phyloP scores from a whole-genome alignment of 305 asterid species.

The Fraxinus latifolia region DNA sequence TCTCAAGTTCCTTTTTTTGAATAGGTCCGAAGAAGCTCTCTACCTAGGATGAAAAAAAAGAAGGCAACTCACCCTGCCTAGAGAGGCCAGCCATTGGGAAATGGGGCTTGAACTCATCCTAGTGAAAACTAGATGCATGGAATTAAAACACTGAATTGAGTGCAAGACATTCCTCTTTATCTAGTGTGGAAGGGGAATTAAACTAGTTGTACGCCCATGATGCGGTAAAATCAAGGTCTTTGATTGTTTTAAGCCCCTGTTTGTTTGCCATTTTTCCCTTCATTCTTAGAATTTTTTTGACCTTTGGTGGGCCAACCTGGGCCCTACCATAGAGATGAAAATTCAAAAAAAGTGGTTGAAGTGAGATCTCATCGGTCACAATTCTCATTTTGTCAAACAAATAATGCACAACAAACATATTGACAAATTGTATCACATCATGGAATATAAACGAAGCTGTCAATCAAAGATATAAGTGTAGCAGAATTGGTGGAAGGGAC shows the following conservation, averaged over 20 bases:
- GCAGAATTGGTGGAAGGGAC: background rate
- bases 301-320: no score
- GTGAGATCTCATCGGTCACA: no score
- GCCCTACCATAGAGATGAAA: no score
- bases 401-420: no score
- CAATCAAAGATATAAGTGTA: background rate
- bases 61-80: background rate
- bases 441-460: no score
- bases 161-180: background rate
- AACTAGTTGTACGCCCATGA: no score
- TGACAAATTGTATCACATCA: background rate
- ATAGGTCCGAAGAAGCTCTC: background rate
- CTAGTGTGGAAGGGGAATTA: background rate
- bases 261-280: no score
- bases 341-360: no score
- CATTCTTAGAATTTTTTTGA: no score
- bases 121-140: background rate
- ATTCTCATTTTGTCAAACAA: no score
- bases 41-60: background rate
- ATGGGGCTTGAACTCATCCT: background rate
- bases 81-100: background rate
- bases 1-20: background rate
- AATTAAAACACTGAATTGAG: background rate
- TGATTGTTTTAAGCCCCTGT: no score
- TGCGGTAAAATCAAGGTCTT: no score